phyloP scores from a whole-genome alignment of 2,329 filamentous ascomycete genomes.

The Epichloe scottii region DNA sequence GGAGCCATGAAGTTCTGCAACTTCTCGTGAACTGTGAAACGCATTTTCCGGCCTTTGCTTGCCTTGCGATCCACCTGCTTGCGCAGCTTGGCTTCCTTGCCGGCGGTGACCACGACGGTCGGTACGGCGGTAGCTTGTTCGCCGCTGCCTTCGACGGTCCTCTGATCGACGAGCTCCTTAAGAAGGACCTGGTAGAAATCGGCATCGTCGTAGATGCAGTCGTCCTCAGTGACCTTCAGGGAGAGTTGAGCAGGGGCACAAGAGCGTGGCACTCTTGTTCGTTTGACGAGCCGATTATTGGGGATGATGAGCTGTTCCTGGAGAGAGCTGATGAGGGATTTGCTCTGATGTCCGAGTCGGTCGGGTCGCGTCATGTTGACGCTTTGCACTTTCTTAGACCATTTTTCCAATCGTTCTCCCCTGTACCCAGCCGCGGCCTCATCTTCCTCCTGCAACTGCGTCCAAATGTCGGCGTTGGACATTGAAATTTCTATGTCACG shows the following conservation, averaged over 20 bases:
- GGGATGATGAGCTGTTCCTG: slow-evolving; percentile 54
- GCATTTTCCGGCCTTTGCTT: slow-evolving; percentile 86
- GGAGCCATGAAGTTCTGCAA: slow-evolving; percentile 96
- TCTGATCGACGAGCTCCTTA: slow-evolving; percentile 85
- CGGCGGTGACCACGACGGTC: slow-evolving; percentile 51
- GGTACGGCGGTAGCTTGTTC: slow-evolving; percentile 32
- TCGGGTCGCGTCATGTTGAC: slow-evolving; percentile 29
- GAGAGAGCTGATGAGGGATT: slow-evolving; percentile 50
- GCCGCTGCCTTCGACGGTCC: slow-evolving; percentile 54
- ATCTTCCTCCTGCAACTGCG: slow-evolving; percentile 56
- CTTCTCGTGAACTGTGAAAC: slow-evolving; percentile 93
- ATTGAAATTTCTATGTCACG: slow-evolving; percentile 39
- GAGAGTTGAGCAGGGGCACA: slow-evolving; percentile 61
- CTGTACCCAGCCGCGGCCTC: slow-evolving; percentile 45
- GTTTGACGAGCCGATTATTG: slow-evolving; percentile 51
- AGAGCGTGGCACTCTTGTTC: slow-evolving; percentile 59
- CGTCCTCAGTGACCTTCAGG: slow-evolving; percentile 43
- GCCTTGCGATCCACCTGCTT: slow-evolving; percentile 85
- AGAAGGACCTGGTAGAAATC: slow-evolving; percentile 90
- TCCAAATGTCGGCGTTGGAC: slow-evolving; percentile 57
- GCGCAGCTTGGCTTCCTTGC: slow-evolving; percentile 66
- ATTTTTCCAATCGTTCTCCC: slow-evolving; percentile 70
- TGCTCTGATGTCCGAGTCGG: slow-evolving; percentile 18
- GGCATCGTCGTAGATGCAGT: slow-evolving; percentile 75
- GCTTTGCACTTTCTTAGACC: slow-evolving; percentile 57